phyloP scores from a whole-genome alignment of 805 yeast genomes.

The Yarrowia phangngaensis region DNA sequence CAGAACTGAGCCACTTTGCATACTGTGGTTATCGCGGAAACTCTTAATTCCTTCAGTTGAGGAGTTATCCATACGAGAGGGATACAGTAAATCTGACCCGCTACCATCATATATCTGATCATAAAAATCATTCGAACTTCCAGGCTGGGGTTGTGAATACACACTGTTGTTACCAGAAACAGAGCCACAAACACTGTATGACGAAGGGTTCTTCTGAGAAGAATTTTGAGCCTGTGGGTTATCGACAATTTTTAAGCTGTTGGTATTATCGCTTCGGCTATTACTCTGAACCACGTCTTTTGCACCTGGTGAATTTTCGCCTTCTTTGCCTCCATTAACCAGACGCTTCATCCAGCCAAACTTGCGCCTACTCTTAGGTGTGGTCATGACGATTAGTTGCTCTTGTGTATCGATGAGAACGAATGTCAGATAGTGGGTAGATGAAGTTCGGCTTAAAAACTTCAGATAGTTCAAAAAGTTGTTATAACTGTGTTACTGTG shows the following conservation, averaged over 20 bases:
- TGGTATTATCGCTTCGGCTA: no score
- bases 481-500: no score
- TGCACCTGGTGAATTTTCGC: conserved; percentile 5
- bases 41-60: conserved; percentile 21
- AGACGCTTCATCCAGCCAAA: conserved; percentile 24
- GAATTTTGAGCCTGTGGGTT: no score
- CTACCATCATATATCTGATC: conserved; percentile 22
- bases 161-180: conserved; percentile 2
- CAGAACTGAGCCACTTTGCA: conserved; percentile 14
- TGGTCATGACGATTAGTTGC: not conserved
- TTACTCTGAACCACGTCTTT: not conserved
- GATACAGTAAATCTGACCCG: conserved; percentile 6
- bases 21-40: conserved; percentile 10
- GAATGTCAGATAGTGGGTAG: no score
- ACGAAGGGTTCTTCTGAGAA: no score
- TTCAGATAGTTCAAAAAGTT: no score
- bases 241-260: no score
- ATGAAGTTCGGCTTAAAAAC: no score
- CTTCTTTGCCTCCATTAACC: conserved; percentile 22
- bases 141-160: conserved; percentile 12
- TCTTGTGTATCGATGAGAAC: not conserved
- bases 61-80: conserved; percentile 17
- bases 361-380: conserved; percentile 16
- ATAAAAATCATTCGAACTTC: conserved; percentile 11
- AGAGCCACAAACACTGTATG: not conserved